These are phyloP conservation scores for Eimeria brunetti DNA, from an alignment of 169 alveolate species.

Conservation along the genomic window DNA sequence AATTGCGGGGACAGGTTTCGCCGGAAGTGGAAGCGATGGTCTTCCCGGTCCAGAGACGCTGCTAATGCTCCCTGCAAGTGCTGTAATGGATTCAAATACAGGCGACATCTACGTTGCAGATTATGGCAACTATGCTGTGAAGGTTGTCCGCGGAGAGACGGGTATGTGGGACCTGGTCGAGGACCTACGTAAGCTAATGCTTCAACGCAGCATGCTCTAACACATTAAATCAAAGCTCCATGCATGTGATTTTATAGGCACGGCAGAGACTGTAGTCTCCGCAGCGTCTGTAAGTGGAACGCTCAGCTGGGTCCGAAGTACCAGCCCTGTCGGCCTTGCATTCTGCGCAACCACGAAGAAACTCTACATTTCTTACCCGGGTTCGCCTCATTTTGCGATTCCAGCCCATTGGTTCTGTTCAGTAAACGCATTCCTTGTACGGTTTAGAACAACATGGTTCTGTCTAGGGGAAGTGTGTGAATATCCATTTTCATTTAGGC, in stretches of 20 bases:
- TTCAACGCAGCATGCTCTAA: neutral
- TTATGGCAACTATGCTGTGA: slow-evolving; percentile 53
- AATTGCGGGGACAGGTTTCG: slow-evolving; percentile 70
- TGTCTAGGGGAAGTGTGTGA: neutral
- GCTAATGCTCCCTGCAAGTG: slow-evolving; percentile 49
- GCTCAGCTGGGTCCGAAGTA: slow-evolving; percentile 60
- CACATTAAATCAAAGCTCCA: no score
- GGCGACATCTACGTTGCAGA: slow-evolving; percentile 67
- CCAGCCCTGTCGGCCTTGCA: slow-evolving; percentile 62
- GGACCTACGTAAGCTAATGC: neutral
- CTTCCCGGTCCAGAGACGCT: slow-evolving; percentile 25
- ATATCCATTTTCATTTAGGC: neutral
- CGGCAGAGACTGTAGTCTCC: slow-evolving; percentile 34
- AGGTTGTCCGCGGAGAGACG: slow-evolving; percentile 39
- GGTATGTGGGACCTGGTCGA: slow-evolving; percentile 21
- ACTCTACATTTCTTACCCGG: slow-evolving; percentile 63
- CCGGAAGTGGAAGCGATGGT: slow-evolving; percentile 75
- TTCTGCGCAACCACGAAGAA: slow-evolving; percentile 48
- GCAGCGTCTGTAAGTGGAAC: slow-evolving; percentile 46
- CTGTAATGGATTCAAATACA: slow-evolving; percentile 34
- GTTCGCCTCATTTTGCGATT: neutral
- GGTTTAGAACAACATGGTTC: neutral
- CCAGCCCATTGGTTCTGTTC: neutral
- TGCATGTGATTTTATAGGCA: neutral
- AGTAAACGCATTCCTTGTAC: neutral